A percentile compares a stretch with the other conserved stretches of the same genome.
Conservation (phyloP, 805 yeast species). For the Lachancea sp. region DNA sequence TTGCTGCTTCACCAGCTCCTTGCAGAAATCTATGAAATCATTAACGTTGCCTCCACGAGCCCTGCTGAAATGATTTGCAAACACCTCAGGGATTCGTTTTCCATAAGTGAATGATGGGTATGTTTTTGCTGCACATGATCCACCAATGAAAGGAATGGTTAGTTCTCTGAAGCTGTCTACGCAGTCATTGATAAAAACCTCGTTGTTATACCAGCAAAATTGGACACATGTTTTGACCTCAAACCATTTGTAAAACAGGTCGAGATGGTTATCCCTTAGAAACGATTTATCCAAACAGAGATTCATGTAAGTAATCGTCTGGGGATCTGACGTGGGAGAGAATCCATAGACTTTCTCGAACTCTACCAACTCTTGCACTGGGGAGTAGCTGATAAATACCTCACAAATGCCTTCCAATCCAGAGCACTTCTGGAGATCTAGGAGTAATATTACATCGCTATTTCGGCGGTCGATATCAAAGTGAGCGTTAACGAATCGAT, state of each 20-base stretch:
- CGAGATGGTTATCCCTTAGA: conserved; percentile 13
- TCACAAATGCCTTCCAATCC: conserved; percentile 25
- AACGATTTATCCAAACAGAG: conserved; percentile 17
- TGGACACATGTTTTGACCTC: conserved; percentile 38
- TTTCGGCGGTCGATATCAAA: conserved; percentile 52
- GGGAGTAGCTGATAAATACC: conserved; percentile 41
- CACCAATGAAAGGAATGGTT: conserved; percentile 17
- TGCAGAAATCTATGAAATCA: conserved; percentile 7
- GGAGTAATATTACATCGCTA: conserved; percentile 39
- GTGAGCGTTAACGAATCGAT: conserved; percentile 41
- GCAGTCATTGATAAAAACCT: conserved; percentile 18
- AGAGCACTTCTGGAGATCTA: conserved; percentile 17
- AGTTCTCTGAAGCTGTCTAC: conserved; percentile 12
- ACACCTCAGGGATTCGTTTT: conserved; percentile 8
- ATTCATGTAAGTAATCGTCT: conserved; percentile 11
- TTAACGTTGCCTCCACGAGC: conserved; percentile 2
- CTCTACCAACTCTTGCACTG: conserved; percentile 37
- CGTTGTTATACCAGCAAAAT: conserved; percentile 28
- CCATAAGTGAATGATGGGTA: conserved; percentile 15
- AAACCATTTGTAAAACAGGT: conserved; percentile 33
- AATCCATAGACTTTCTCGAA: conserved; percentile 44
- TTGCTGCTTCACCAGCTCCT: conserved; percentile 1
- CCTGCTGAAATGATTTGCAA: conserved; percentile 8
- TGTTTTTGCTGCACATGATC: background rate
- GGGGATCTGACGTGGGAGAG: conserved; percentile 30